Conservation (phyloP, 768 basidiomycete species). For the Tulasnella sp. region DNA sequence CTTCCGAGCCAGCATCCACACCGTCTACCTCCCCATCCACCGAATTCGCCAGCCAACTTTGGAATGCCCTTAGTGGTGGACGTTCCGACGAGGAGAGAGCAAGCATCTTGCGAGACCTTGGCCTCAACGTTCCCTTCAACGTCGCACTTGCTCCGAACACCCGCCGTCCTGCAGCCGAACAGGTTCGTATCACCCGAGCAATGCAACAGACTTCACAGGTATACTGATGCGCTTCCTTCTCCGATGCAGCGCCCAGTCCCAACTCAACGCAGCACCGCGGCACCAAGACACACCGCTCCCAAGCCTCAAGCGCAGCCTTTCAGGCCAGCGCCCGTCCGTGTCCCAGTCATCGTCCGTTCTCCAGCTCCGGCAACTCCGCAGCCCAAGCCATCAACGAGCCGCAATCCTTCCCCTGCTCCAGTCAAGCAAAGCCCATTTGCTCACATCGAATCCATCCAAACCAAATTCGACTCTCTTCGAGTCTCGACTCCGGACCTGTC, state of each 20-base stretch:
- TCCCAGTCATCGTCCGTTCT: too few relatives aligned
- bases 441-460: too few relatives aligned
- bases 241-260: neutral
- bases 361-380: too few relatives aligned
- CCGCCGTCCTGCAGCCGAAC: neutral
- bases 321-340: too few relatives aligned
- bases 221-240: neutral
- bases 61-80: neutral
- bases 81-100: constrained; percentile 5
- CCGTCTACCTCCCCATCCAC: neutral
- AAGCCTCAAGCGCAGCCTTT: too few relatives aligned
- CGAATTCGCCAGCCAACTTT: neutral
- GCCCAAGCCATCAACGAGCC: too few relatives aligned
- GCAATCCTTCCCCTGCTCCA: too few relatives aligned
- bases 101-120: neutral
- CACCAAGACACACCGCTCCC: too few relatives aligned
- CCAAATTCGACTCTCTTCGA: too few relatives aligned
- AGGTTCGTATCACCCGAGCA: neutral
- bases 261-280: too few relatives aligned
- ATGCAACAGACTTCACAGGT: neutral
- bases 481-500: too few relatives aligned
- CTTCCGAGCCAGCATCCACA: neutral
- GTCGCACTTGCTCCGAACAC: neutral
- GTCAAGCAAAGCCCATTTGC: too few relatives aligned
- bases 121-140: neutral